These are phyloP conservation scores for Verruconis gallopava DNA, from an alignment of 2,329 filamentous ascomycete species.

Conservation along the genomic window DNA sequence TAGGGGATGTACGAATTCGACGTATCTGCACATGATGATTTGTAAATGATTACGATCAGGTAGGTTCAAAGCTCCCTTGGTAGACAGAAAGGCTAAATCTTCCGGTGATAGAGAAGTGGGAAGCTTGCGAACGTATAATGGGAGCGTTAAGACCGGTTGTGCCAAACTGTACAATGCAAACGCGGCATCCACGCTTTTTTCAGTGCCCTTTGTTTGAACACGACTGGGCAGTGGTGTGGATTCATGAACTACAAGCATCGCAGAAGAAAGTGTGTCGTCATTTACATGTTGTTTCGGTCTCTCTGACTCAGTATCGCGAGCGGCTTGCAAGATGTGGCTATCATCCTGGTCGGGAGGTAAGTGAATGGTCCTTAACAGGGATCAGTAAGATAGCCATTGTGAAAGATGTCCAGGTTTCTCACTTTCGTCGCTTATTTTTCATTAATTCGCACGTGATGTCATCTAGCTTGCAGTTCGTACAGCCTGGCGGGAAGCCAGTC, in stretches of 20 bases:
- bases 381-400: not conserved
- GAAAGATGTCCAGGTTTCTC: too few species aligned
- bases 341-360: not conserved
- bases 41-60: not conserved
- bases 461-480: slow-evolving; percentile 1
- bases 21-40: not conserved
- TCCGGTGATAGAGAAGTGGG: not conserved
- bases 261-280: not conserved
- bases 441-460: not conserved
- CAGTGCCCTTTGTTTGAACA: not conserved
- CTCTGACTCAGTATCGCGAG: not conserved
- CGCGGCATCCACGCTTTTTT: not conserved
- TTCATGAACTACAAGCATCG: not conserved
- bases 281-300: not conserved
- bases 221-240: not conserved
- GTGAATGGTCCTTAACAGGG: not conserved
- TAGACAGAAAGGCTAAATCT: not conserved
- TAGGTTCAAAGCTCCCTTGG: not conserved
- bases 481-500: not conserved
- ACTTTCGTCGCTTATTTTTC: not conserved
- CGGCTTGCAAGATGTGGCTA: not conserved
- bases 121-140: not conserved
- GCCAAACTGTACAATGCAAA: not conserved
- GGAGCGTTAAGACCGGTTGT: not conserved
- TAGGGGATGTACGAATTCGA: not conserved